phyloP scores from a whole-genome alignment of 2,329 filamentous ascomycete genomes.

The Fusarium pininemorale region DNA sequence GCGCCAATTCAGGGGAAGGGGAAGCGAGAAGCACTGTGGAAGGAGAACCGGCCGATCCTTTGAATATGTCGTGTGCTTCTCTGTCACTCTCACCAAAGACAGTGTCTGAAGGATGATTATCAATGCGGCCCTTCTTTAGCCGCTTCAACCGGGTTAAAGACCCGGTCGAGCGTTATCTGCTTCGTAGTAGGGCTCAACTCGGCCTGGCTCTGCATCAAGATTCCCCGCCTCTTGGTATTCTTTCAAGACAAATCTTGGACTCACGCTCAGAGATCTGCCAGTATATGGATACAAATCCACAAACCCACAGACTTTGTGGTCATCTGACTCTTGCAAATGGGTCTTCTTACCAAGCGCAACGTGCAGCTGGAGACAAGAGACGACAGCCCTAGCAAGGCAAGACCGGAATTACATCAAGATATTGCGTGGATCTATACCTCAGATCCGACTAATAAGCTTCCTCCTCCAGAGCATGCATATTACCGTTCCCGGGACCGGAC shows the following conservation, averaged over 20 bases:
- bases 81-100: background rate
- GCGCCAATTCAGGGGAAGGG: constrained; percentile 30
- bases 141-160: background rate
- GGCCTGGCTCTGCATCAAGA: background rate
- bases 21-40: constrained; percentile 13
- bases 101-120: constrained; percentile 2
- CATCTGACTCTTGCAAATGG: constrained; percentile 28
- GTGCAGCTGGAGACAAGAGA: constrained; percentile 21
- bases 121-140: constrained; percentile 1
- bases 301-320: constrained; percentile 4
- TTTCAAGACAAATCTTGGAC: background rate
- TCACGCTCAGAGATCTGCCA: background rate
- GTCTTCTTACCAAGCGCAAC: background rate
- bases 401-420: constrained; percentile 13
- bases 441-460: constrained; percentile 37
- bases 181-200: background rate
- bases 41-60: constrained; percentile 9
- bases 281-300: constrained; percentile 29
- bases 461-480: constrained; percentile 33
- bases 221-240: constrained; percentile 1
- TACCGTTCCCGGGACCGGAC: constrained; percentile 36
- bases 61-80: constrained; percentile 32
- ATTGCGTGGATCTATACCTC: constrained; percentile 18
- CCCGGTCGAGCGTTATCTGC: constrained; percentile 5
- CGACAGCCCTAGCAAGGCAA: constrained; percentile 11